Evolutionary conservation across 192 early-diverging fungal genomes (phyloP).

Genomic region (Thoreauomyces humboldtii): DNA sequence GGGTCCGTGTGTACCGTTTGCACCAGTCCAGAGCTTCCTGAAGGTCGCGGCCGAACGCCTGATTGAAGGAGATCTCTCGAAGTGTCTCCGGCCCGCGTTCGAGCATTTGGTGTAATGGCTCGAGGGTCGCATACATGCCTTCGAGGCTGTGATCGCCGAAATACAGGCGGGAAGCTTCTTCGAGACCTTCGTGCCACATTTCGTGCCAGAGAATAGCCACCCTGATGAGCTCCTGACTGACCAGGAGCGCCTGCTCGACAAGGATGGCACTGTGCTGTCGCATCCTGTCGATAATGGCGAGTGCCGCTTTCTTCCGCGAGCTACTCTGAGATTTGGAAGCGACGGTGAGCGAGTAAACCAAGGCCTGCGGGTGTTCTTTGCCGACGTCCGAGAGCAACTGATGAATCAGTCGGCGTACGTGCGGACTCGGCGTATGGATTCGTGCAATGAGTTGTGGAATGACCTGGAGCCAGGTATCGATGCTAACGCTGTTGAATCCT

Average conservation of each 20-base stretch:
- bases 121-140: constrained; percentile 84
- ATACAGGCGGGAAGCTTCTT: constrained; percentile 80
- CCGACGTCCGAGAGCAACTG: constrained; percentile 87
- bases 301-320: constrained; percentile 71
- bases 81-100: constrained; percentile 86
- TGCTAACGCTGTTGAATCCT: constrained; percentile 78
- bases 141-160: constrained; percentile 76
- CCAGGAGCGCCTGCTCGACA: constrained; percentile 90
- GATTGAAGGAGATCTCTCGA: constrained; percentile 86
- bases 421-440: constrained; percentile 75
- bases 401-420: constrained; percentile 81
- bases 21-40: constrained; percentile 84
- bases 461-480: constrained; percentile 95
- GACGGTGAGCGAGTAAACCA: constrained; percentile 95
- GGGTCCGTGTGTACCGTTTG: constrained; percentile 68
- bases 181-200: constrained; percentile 94
- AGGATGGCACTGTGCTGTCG: constrained; percentile 74
- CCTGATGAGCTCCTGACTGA: constrained; percentile 95
- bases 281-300: constrained; percentile 90
- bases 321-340: constrained; percentile 87
- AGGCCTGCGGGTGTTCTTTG: constrained; percentile 91
- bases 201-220: constrained; percentile 95
- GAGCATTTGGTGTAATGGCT: constrained; percentile 82
- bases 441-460: constrained; percentile 92
- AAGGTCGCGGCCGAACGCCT: constrained; percentile 83